phyloP scores from a whole-genome alignment of 2,329 filamentous ascomycete species.

The Pseudocercospora crystallina region DNA sequence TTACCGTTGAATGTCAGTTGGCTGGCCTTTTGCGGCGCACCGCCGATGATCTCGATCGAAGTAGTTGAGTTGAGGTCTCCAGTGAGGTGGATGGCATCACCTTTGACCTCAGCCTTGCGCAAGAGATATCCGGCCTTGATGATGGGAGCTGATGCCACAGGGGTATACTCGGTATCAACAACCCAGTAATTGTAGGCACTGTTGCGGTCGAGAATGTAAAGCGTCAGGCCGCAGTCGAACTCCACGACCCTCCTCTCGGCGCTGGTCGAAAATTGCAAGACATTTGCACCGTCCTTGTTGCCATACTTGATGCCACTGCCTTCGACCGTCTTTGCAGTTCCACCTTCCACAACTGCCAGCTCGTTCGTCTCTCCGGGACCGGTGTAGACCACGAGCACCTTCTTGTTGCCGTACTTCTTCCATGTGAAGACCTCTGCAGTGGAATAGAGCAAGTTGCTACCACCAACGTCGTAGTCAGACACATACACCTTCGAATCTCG shows the following conservation, averaged over 20 bases:
- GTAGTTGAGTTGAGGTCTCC: constrained; percentile 73
- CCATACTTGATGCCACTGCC: constrained; percentile 42
- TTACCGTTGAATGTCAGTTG: constrained; percentile 63
- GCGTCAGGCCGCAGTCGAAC: constrained; percentile 49
- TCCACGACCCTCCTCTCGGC: constrained; percentile 54
- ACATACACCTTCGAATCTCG: constrained; percentile 68
- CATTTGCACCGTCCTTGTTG: constrained; percentile 45
- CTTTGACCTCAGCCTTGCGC: constrained; percentile 57
- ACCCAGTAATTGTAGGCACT: constrained; percentile 70
- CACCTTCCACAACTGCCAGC: constrained; percentile 49
- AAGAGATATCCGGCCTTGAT: constrained; percentile 67
- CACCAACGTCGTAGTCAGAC: constrained; percentile 64
- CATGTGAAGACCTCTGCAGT: constrained; percentile 70
- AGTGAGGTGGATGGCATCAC: constrained; percentile 59
- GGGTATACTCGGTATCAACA: constrained; percentile 47
- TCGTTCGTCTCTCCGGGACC: constrained; percentile 64
- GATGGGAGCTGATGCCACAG: constrained; percentile 46
- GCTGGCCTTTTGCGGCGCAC: constrained; percentile 52
- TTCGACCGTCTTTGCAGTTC: constrained; percentile 39
- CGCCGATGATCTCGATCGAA: constrained; percentile 66
- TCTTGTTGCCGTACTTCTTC: constrained; percentile 60
- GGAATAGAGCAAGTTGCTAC: constrained; percentile 63
- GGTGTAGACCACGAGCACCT: constrained; percentile 64
- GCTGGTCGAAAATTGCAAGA: constrained; percentile 58
- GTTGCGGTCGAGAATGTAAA: constrained; percentile 64